Evolutionary conservation across 2,329 filamentous ascomycete genomes (phyloP).

Genomic region (Fusarium tuaranense): DNA sequence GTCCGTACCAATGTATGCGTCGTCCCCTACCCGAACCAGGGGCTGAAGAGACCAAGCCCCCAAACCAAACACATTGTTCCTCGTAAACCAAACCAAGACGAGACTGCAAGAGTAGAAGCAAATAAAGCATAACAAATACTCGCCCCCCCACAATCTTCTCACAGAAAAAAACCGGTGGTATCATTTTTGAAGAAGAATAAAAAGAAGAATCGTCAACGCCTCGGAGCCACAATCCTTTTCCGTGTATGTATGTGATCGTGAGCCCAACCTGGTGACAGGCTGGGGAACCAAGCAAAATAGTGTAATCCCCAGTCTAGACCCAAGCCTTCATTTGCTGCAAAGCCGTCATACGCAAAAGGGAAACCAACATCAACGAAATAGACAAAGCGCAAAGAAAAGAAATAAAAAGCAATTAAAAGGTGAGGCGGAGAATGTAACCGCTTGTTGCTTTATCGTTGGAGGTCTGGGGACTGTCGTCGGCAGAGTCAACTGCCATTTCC

Average conservation of each 20-base stretch:
- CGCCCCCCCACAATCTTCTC: conserved; percentile 13
- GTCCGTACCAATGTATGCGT: not conserved
- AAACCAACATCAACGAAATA: not conserved
- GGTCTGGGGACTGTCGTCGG: conserved; percentile 45
- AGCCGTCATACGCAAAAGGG: conserved; percentile 9
- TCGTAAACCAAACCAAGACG: conserved; percentile 23
- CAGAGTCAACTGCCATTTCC: conserved; percentile 70
- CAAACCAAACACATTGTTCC: conserved; percentile 12
- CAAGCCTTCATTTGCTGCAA: conserved; percentile 28
- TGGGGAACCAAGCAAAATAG: conserved; percentile 36
- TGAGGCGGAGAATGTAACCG: conserved; percentile 60
- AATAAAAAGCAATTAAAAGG: conserved; percentile 52
- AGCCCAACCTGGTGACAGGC: conserved; percentile 42
- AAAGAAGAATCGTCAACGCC: conserved; percentile 40
- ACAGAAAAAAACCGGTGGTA: conserved; percentile 40
- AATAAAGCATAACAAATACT: conserved; percentile 13
- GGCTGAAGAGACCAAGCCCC: not conserved
- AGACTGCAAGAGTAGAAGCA: conserved; percentile 15
- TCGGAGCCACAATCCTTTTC: conserved; percentile 35
- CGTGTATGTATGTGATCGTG: conserved; percentile 40
- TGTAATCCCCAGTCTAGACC: conserved; percentile 42
- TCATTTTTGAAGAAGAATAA: conserved; percentile 41
- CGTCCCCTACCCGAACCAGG: not conserved
- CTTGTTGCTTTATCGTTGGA: conserved; percentile 35
- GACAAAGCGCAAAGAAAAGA: conserved; percentile 3